Evolutionary conservation across 257 asterid species (phyloP).

Genomic region (Penstemon davidsonii): DNA sequence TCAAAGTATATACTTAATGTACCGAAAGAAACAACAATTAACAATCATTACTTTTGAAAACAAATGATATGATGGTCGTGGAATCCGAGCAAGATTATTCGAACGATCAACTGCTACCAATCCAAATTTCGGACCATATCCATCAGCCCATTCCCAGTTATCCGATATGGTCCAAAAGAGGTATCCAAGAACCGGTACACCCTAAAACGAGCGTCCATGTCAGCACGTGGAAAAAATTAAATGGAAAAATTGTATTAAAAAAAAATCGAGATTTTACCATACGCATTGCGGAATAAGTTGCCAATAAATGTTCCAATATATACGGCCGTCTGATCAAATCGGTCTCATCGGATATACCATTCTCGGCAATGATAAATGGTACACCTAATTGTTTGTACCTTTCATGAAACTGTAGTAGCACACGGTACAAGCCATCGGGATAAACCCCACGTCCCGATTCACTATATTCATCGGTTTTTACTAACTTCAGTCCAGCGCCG

Average conservation of each 20-base stretch:
- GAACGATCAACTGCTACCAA: conserved; percentile 84
- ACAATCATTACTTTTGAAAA: conserved; percentile 55
- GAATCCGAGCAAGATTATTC: conserved; percentile 71
- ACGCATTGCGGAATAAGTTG: conserved; percentile 78
- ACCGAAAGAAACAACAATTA: conserved; percentile 2
- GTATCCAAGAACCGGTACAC: conserved; percentile 84
- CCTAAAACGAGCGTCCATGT: conserved; percentile 43
- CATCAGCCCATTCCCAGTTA: conserved; percentile 99
- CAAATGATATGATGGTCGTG: conserved; percentile 82
- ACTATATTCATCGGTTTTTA: conserved; percentile 83
- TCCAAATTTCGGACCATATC: conserved; percentile 98
- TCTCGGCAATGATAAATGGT: conserved; percentile 77
- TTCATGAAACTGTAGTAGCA: conserved; percentile 72
- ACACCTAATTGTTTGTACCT: conserved; percentile 78
- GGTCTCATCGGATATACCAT: conserved; percentile 85
- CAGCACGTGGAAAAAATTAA: conserved; percentile 5
- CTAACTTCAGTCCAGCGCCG: conserved; percentile 85
- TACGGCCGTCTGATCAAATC: conserved; percentile 88
- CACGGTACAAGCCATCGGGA: conserved; percentile 90
- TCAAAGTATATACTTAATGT: neutral
- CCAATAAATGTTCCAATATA: conserved; percentile 85
- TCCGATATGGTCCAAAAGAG: conserved; percentile 98
- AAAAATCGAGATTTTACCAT: conserved; percentile 46
- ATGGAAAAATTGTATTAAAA: neutral
- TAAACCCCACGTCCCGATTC: conserved; percentile 99